Percentiles rank a stretch among this genome's conserved stretches.
These are phyloP conservation scores for Paecilomyces sp. DNA, from an alignment of 2,329 filamentous ascomycete species.

Conservation along the genomic window DNA sequence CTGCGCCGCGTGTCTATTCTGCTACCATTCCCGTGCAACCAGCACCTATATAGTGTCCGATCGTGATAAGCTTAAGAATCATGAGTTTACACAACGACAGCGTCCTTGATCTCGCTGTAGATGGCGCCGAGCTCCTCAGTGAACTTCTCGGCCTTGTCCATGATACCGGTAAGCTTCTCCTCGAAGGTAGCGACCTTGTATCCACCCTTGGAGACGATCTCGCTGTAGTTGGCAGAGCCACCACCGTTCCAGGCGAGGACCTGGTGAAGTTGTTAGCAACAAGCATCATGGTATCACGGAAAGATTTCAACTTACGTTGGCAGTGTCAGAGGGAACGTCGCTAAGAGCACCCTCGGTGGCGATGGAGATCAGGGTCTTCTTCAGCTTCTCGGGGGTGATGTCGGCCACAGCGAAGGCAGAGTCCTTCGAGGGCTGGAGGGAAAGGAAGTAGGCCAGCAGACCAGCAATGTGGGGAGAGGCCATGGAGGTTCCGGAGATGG, in stretches of 20 bases:
- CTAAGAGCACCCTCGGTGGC: slow-evolving; percentile 70
- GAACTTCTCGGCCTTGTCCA: slow-evolving; percentile 42
- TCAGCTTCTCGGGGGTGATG: slow-evolving; percentile 90
- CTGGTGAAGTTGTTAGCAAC: slow-evolving; percentile 27
- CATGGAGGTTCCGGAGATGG: slow-evolving; percentile 99
- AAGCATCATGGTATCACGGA: not conserved
- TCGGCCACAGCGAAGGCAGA: slow-evolving; percentile 85
- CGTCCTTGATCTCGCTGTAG: slow-evolving; percentile 37
- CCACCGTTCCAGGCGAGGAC: slow-evolving; percentile 98
- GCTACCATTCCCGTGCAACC: slow-evolving; percentile 16
- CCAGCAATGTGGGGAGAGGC: slow-evolving; percentile 94
- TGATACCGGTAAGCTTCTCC: slow-evolving; percentile 33
- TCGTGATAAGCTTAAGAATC: slow-evolving; percentile 1
- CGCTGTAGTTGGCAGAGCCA: slow-evolving; percentile 81
- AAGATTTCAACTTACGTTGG: slow-evolving; percentile 55
- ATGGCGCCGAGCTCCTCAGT: slow-evolving; percentile 40
- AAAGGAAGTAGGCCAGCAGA: slow-evolving; percentile 96
- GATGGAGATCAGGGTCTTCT: slow-evolving; percentile 77
- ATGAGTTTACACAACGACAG: slow-evolving; percentile 31
- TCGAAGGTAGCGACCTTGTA: slow-evolving; percentile 51
- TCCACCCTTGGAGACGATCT: slow-evolving; percentile 67
- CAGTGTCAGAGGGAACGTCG: slow-evolving; percentile 78
- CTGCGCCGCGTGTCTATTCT: slow-evolving; percentile 19
- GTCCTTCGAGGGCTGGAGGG: slow-evolving; percentile 81
- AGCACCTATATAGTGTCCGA: slow-evolving; percentile 1